Base-by-base conservation (phyloP, 1,139 yeast species). In the Yamadazyma diospyri region DNA sequence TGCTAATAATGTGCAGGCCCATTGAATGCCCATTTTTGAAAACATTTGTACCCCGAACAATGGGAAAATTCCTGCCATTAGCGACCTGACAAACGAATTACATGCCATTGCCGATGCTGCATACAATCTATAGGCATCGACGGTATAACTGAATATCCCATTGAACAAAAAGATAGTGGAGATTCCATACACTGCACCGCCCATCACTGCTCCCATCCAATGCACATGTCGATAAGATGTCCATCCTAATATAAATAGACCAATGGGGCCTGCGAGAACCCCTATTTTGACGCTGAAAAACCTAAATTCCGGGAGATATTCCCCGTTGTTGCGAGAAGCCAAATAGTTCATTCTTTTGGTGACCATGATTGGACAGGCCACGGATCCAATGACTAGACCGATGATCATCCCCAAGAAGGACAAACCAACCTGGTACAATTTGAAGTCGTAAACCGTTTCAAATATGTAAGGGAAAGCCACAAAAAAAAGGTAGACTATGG, bases 391-490 rank as follows among this genome's bases (percentile, higher is more conserved):
- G 1, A 58, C 33, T 57, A 72, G 63, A 6, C 85, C 86, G 4
- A 63, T 49, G 17, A 74, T 51, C 27, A 77, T 47, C 2, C 82
- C 81, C 12, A 77, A 33, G 45, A 77, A 79, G 1, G 80, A 57
- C 35, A 76, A 54, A 10, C 82, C 83, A 23, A 55, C 52, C 23
- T 43, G 46, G 20, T 46, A 45, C 8, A 64, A 52, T 9, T 50
- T 43, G 45, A 78, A 75, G 8, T 51, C 46, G 46, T 74, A 79
- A 1, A 74, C 70, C 4, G 63, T 61, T 9, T 53, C 46, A 46
- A 72, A 77, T 16, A 73, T 72, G 38, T 71, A 70, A 1, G 86
- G 86, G 46, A 77, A 72, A 4, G 84, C 73, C 27, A 78, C 76
- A 44, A 80, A 79, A 50, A 77, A 79, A 46, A 79, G 52, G 48